Percentiles rank a stretch among this genome's conserved stretches.
Evolutionary conservation across 345 rosid species (phyloP).

Genomic region (Lagerstroemia speciosa): DNA sequence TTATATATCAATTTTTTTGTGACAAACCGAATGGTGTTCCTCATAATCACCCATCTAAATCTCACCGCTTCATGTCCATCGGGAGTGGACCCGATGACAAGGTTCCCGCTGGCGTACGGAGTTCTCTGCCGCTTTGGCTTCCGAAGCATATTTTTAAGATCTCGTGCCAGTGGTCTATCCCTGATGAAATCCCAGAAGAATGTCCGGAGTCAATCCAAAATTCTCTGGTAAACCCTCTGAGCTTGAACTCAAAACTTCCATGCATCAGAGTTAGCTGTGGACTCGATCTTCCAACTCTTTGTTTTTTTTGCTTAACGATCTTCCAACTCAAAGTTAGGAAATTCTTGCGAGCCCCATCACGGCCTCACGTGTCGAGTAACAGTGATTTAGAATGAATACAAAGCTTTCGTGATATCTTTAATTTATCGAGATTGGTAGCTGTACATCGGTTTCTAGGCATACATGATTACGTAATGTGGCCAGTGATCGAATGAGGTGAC

Average conservation of each 20-base stretch:
- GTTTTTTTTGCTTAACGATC: not conserved
- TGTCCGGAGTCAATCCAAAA: not conserved
- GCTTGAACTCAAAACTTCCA: not conserved
- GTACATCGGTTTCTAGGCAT: not conserved
- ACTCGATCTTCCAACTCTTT: not conserved
- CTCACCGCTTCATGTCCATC: not conserved
- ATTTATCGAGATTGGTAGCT: not conserved
- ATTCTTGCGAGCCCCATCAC: too few species aligned
- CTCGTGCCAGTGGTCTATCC: not conserved
- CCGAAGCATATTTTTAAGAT: not conserved
- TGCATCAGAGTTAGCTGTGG: not conserved
- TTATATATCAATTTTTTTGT: too few species aligned
- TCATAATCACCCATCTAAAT: not conserved
- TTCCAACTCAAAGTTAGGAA: too few species aligned
- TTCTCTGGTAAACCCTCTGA: not conserved
- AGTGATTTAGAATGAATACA: too few species aligned
- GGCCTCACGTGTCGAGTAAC: too few species aligned
- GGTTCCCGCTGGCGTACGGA: not conserved
- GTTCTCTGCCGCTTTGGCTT: not conserved
- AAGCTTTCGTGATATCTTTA: too few species aligned
- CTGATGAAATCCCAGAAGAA: not conserved
- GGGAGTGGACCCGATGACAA: not conserved
- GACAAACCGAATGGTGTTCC: not conserved
- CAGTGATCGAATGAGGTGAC: not conserved
- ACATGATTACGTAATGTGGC: conserved; percentile 2